Conservation (phyloP, 768 basidiomycete species). For the Leccinellum rugosiceps region DNA sequence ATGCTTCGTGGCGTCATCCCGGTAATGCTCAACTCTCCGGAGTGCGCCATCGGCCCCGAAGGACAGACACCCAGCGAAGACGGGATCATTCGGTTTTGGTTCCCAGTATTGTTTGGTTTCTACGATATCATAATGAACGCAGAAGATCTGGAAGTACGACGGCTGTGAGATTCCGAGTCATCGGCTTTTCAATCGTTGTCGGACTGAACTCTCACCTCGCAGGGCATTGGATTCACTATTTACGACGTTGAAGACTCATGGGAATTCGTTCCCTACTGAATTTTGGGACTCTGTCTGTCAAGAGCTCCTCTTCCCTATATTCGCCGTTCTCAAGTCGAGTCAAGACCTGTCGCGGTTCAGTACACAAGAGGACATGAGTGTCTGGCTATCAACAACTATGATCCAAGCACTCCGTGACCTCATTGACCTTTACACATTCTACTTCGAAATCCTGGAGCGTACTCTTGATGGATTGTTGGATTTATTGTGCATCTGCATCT, state of each 20-base stretch:
- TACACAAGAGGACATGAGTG: conserved; percentile 98
- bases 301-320: conserved; percentile 96
- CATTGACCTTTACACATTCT: conserved; percentile 93
- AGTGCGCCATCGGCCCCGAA: conserved; percentile 45
- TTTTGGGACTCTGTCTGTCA: conserved; percentile 99
- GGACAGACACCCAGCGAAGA: conserved; percentile 57
- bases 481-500: conserved; percentile 92
- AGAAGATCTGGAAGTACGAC: conserved; percentile 95
- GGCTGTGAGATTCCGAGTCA: conserved; percentile 63
- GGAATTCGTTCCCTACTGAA: conserved; percentile 76
- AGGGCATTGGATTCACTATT: conserved; percentile 98
- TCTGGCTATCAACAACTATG: conserved; percentile 99
- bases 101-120: conserved; percentile 94
- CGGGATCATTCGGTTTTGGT: conserved; percentile 95
- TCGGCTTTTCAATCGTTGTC: neutral
- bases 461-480: conserved; percentile 94
- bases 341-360: conserved; percentile 91
- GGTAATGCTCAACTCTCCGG: conserved; percentile 83
- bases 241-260: conserved; percentile 88
- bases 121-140: conserved; percentile 99
- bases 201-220: conserved; percentile 7
- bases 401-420: conserved; percentile 95
- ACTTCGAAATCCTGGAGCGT: conserved; percentile 87
- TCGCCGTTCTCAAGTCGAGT: conserved; percentile 90
- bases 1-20: conserved; percentile 94